Percentiles rank a stretch among this genome's conserved stretches.
Evolutionary conservation across 148 eudicot genomes (phyloP).

Genomic region (Amaranthus hypochondriacus): DNA sequence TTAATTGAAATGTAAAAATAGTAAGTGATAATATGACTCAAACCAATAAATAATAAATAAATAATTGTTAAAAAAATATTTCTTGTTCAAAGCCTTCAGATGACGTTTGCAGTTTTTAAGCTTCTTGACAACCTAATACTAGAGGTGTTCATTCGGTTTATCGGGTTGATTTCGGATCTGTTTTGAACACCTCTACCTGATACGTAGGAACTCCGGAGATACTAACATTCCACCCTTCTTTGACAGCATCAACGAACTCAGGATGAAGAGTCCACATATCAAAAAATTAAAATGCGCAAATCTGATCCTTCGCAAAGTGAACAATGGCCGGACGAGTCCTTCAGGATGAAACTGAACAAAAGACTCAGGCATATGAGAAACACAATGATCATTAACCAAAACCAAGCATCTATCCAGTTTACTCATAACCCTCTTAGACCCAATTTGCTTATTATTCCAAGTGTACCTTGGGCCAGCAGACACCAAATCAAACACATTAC

Average conservation of each 20-base stretch:
- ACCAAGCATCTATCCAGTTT: neutral
- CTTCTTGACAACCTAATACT: neutral
- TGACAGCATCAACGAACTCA: neutral
- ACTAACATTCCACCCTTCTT: neutral
- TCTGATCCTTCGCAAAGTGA: neutral
- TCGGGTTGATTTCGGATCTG: neutral
- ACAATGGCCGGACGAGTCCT: neutral
- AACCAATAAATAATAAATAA: no score
- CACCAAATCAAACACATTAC: neutral
- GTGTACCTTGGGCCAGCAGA: neutral
- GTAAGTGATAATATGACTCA: no score
- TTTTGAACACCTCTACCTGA: neutral
- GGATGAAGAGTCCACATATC: neutral
- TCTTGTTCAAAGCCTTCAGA: neutral
- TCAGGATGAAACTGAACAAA: neutral
- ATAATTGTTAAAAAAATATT: no score
- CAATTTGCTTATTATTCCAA: neutral
- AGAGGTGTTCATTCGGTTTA: no score
- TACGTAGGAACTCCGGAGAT: neutral
- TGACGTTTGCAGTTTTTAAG: neutral
- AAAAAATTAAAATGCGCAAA: neutral
- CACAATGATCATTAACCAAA: neutral
- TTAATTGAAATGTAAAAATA: no score
- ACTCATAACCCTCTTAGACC: neutral
- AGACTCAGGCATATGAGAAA: neutral